Percentiles rank a stretch among this genome's conserved stretches.
Conservation (phyloP, 73 alveolate species). For the Paraurostyla sp. region DNA sequence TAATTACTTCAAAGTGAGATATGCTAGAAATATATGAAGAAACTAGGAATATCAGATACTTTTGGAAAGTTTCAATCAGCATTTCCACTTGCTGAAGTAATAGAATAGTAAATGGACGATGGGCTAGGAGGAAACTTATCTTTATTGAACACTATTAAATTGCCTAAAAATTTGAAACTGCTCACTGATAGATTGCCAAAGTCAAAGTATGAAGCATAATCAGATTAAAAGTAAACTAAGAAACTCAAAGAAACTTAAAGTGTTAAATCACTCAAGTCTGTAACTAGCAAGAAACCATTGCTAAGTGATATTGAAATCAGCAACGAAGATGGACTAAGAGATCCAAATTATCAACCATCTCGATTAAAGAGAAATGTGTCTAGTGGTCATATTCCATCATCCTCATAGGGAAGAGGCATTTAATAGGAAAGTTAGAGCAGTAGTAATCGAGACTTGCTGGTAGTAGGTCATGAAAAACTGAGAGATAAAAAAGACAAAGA, state of each 20-base stretch:
- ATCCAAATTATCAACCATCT: no score
- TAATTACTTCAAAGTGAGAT: neutral
- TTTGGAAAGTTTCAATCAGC: neutral
- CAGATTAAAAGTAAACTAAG: constrained; percentile 4
- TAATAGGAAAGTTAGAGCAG: no score
- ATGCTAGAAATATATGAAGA: neutral
- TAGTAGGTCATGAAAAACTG: neutral
- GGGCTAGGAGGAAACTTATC: neutral
- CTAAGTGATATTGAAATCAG: neutral
- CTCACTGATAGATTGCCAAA: constrained; percentile 63
- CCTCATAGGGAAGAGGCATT: no score
- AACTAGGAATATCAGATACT: neutral
- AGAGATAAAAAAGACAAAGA: constrained; percentile 54
- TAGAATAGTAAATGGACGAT: neutral
- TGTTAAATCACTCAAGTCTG: neutral
- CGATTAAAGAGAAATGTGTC: no score
- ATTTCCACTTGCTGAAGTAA: neutral
- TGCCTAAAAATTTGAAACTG: constrained; percentile 59
- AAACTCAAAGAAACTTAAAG: constrained; percentile 17
- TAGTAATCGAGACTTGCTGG: constrained; percentile 9
- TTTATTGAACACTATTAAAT: constrained; percentile 62
- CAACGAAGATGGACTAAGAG: neutral
- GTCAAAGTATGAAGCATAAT: constrained; percentile 48
- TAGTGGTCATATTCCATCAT: no score
- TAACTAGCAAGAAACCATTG: neutral